Base-by-base conservation (phyloP, 345 rosid genomes). In the Camelina neglecta region DNA sequence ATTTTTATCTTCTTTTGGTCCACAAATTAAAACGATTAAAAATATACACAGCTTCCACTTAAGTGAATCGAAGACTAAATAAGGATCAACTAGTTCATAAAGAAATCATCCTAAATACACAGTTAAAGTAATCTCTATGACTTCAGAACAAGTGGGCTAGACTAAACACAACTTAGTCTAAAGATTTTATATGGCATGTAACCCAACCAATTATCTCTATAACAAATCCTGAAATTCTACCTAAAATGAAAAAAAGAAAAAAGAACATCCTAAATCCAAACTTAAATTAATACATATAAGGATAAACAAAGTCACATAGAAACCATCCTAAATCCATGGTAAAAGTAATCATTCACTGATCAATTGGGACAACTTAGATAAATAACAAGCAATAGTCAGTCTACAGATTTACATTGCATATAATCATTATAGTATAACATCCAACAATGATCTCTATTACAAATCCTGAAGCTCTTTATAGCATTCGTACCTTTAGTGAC, bases 341-440 rank as follows among this genome's bases (percentile, higher is more conserved):
- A 39, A 49, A 39, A 24, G 31, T 35, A 26, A 39, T 10, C 41
- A 60, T 18, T 71, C 42, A 3, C 31, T 4, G 38, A 7, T 35
- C 38, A 35, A 7, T 35, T 35, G 9, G 38, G 2, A 35, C 38
- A 35, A 35, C 7, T 6, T 35, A 67, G 12, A 6, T 33, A 33
- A 6, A 33, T 33, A 33, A 33, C 36, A 33, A 33, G 36, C 36
- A 35, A 35, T 35, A 35, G 38, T 26, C 21, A 23, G 21, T 26
- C 67, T 38, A 66, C 12, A 74, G 67, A 58, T 74, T 59, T 67
- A 75, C 73, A 39, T 49, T 16, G 7, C 60, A 56, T 49, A 60
- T 11, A 58, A 21, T 4, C 31, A 29, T 26, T 13, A 35, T 33
- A 18, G 56, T 31, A 11, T 35, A 35, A 18, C 20, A 47, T 47